These are phyloP conservation scores for Suillus hirtellus DNA, from an alignment of 768 basidiomycete species.

Conservation along the genomic window DNA sequence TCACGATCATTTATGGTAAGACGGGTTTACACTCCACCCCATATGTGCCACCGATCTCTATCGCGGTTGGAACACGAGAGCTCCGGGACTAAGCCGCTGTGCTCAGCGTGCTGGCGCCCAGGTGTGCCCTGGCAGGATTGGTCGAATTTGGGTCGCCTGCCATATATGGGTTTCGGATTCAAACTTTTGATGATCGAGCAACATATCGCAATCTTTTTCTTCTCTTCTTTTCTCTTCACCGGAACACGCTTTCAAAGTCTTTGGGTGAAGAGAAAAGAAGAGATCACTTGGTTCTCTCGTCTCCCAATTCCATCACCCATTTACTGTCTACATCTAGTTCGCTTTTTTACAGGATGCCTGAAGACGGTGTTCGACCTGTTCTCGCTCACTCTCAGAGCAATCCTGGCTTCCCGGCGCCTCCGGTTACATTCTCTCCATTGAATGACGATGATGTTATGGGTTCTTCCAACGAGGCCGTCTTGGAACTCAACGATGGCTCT, in stretches of 20 bases:
- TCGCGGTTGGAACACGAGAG: not conserved
- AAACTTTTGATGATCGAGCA: slow-evolving; percentile 1
- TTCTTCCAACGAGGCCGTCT: slow-evolving; percentile 56
- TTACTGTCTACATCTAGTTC: not conserved
- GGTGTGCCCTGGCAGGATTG: not conserved
- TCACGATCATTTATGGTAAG: not conserved
- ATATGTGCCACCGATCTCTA: not conserved
- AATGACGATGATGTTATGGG: slow-evolving; percentile 18
- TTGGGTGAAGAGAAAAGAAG: slow-evolving; percentile 52
- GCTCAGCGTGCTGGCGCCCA: not conserved
- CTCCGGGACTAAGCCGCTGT: not conserved
- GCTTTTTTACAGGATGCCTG: slow-evolving; percentile 17
- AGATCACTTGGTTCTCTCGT: slow-evolving; percentile 20
- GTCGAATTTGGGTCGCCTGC: not conserved
- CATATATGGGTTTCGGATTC: slow-evolving; percentile 5
- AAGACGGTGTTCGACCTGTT: slow-evolving; percentile 37
- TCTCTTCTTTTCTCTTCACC: slow-evolving; percentile 52
- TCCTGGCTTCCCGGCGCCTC: slow-evolving; percentile 34
- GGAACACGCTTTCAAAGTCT: slow-evolving; percentile 33
- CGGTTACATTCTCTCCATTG: slow-evolving; percentile 35
- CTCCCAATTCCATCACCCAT: slow-evolving; percentile 10
- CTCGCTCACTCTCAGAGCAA: slow-evolving; percentile 48
- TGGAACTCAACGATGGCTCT: slow-evolving; percentile 90
- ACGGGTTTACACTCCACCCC: not conserved
- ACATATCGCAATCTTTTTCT: slow-evolving; percentile 15